Conservation (phyloP, 352 stramenopile genomes). For the Phytopythium ostracodes region DNA sequence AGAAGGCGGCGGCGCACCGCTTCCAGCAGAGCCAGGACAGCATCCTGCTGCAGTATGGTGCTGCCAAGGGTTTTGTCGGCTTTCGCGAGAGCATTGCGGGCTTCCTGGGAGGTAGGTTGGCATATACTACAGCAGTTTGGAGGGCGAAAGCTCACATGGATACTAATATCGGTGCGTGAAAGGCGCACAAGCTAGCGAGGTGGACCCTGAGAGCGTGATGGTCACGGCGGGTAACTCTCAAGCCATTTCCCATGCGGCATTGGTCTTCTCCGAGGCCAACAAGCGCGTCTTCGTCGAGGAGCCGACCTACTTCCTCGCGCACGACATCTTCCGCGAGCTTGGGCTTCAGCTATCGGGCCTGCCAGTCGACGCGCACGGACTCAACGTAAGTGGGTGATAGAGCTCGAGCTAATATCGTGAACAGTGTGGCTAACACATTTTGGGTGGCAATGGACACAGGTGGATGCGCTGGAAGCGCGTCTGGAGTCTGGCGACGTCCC, state of each 20-base stretch:
- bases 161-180: neutral
- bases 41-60: slow-evolving; percentile 70
- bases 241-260: slow-evolving; percentile 86
- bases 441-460: slow-evolving; percentile 16
- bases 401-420: neutral
- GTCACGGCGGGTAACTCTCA: slow-evolving; percentile 91
- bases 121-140: neutral
- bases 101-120: slow-evolving; percentile 41
- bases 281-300: slow-evolving; percentile 90
- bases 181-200: slow-evolving; percentile 18
- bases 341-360: slow-evolving; percentile 75
- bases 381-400: slow-evolving; percentile 44
- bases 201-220: slow-evolving; percentile 65
- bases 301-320: slow-evolving; percentile 91
- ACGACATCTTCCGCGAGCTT: slow-evolving; percentile 90
- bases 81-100: slow-evolving; percentile 65
- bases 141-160: neutral
- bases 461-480: slow-evolving; percentile 67
- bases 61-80: slow-evolving; percentile 57
- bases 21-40: slow-evolving; percentile 53
- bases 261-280: slow-evolving; percentile 61
- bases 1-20: slow-evolving; percentile 33
- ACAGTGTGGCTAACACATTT: neutral
- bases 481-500: slow-evolving; percentile 58
- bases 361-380: slow-evolving; percentile 62